Conservation (phyloP, 2,329 filamentous ascomycete genomes). For the Calcarisporium arbuscula region DNA sequence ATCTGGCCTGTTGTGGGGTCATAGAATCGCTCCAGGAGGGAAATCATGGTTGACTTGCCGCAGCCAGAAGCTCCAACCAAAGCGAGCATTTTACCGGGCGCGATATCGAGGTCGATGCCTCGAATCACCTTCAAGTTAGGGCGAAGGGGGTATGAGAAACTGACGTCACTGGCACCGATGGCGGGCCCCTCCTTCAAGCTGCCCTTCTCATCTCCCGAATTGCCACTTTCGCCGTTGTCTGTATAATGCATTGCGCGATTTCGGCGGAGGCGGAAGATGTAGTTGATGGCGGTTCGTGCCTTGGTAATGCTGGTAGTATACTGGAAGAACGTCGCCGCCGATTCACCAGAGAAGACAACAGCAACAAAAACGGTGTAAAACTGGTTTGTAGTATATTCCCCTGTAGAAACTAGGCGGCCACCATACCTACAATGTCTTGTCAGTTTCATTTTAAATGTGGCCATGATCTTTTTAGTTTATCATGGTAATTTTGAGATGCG, state of each 20-base stretch:
- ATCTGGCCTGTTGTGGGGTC: constrained; percentile 26
- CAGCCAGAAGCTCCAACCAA: constrained; percentile 53
- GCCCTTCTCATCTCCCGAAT: neutral
- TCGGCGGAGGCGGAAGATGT: constrained; percentile 36
- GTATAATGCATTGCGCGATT: constrained; percentile 22
- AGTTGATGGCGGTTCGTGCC: constrained; percentile 40
- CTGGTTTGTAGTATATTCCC: constrained; percentile 39
- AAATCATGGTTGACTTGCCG: constrained; percentile 55
- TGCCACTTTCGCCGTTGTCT: constrained; percentile 16
- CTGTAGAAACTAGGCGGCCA: constrained; percentile 30
- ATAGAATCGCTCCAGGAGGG: constrained; percentile 41
- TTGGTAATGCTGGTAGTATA: constrained; percentile 47
- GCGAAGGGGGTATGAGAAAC: constrained; percentile 50
- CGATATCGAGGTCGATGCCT: constrained; percentile 33
- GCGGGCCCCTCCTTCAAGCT: constrained; percentile 16
- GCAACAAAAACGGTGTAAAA: constrained; percentile 48
- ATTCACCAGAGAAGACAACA: constrained; percentile 39
- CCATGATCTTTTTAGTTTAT: too few species aligned
- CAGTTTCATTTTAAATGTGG: constrained; percentile 11
- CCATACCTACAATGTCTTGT: too few species aligned
- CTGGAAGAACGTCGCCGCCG: constrained; percentile 35
- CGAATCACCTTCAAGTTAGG: constrained; percentile 28
- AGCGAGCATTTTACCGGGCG: constrained; percentile 43
- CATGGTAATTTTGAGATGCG: neutral
- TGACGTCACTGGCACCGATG: constrained; percentile 44